phyloP scores from a whole-genome alignment of 2,329 filamentous ascomycete species.

The Hypoxylon sp. region DNA sequence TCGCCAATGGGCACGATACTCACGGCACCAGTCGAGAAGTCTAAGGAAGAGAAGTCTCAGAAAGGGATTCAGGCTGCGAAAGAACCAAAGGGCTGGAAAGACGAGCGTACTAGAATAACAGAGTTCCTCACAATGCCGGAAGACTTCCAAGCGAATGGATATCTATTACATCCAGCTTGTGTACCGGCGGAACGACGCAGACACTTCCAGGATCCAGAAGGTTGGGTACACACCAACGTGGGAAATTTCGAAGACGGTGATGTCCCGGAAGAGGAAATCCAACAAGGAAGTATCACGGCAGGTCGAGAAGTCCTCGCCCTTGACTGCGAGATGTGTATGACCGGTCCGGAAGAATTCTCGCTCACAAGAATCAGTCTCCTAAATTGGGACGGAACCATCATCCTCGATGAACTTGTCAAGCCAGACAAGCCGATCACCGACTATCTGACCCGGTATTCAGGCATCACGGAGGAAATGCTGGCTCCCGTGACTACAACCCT shows the following conservation, averaged over 20 bases:
- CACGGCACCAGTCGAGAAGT: slow-evolving; percentile 78
- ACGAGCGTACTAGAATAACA: slow-evolving; percentile 85
- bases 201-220: slow-evolving; percentile 70
- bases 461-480: slow-evolving; percentile 90
- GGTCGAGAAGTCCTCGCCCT: slow-evolving; percentile 85
- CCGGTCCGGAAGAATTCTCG: slow-evolving; percentile 82
- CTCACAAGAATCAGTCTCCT: slow-evolving; percentile 91
- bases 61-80: slow-evolving; percentile 73
- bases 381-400: slow-evolving; percentile 84
- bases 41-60: slow-evolving; percentile 74
- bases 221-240: slow-evolving; percentile 88
- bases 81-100: slow-evolving; percentile 77
- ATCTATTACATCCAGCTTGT: slow-evolving; percentile 84
- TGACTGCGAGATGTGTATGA: slow-evolving; percentile 98
- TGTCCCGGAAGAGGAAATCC: slow-evolving; percentile 77
- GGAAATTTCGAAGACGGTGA: slow-evolving; percentile 75
- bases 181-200: slow-evolving; percentile 73
- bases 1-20: slow-evolving; percentile 91
- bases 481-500: slow-evolving; percentile 87
- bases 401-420: slow-evolving; percentile 93
- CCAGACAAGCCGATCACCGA: slow-evolving; percentile 89
- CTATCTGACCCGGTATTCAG: slow-evolving; percentile 92
- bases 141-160: slow-evolving; percentile 87
- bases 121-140: slow-evolving; percentile 80
- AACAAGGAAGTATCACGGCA: slow-evolving; percentile 86